A percentile compares a stretch with the other conserved stretches of the same genome.
Evolutionary conservation across 2,329 filamentous ascomycete species (phyloP).

Genomic region (Microdochium paspali): DNA sequence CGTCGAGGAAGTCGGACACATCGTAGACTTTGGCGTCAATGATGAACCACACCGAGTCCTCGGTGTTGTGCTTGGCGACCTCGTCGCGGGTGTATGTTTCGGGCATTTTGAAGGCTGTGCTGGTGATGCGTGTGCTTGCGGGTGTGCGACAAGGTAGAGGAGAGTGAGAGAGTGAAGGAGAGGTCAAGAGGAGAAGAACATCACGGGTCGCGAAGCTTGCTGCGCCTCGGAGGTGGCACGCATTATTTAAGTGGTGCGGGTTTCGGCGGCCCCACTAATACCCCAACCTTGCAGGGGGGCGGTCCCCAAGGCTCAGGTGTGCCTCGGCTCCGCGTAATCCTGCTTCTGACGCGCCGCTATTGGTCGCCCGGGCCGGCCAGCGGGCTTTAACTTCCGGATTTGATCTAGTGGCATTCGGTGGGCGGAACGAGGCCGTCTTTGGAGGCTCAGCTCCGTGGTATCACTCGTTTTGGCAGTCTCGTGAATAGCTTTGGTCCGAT

Average conservation of each 20-base stretch:
- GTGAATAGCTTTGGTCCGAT: too few species aligned
- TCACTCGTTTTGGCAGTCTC: background rate
- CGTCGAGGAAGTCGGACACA: conserved; percentile 74
- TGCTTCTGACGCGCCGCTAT: background rate
- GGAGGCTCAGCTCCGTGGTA: background rate
- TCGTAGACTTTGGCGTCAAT: conserved; percentile 86
- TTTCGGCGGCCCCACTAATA: background rate
- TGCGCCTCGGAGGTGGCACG: too few species aligned
- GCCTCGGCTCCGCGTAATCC: background rate
- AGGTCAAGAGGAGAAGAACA: too few species aligned
- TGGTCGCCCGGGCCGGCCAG: background rate
- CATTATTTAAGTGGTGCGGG: background rate
- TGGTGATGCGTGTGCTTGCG: background rate
- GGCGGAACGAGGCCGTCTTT: background rate
- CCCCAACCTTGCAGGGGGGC: background rate
- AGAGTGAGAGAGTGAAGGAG: too few species aligned
- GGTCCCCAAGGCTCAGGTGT: background rate
- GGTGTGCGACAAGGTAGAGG: background rate
- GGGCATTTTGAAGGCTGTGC: background rate
- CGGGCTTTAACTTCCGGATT: background rate
- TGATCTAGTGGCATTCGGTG: background rate
- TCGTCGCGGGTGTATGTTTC: conserved; percentile 50
- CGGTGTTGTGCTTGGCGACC: conserved; percentile 66
- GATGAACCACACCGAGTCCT: conserved; percentile 73
- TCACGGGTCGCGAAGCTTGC: too few species aligned